Evolutionary conservation across 768 basidiomycete species (phyloP), one percentile per base, ranked within the genome.

Genomic region (Leucocoprinus birnbaumii): DNA sequence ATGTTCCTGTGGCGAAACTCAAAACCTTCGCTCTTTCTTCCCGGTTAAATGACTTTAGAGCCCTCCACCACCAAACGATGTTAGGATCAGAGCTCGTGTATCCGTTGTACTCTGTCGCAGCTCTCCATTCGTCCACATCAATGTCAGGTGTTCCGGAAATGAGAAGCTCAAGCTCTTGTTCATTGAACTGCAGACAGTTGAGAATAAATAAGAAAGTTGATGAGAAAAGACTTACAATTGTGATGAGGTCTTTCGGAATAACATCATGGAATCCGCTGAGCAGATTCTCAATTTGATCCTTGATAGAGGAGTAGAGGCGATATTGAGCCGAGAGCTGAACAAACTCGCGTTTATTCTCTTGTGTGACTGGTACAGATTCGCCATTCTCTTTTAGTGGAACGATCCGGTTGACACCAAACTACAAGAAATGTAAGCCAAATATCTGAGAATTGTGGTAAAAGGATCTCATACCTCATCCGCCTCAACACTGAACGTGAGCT

Each of bases 41-140:
- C 31, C 96, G 89, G 61, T 90, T 93, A 75, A 98, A 98, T 8
- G 94, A 96, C 71, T 98, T 94, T 41, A 99, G 81, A 1, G 96
- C 96, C 60, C 97, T 83, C 97, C 97, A 99, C 89, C 94, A 98
- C 95, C 95, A 99, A 25, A 91, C 87, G 57, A 98, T 94, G 64
- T 96, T 94, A 5, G 96, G 92, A 68, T 99, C 95, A 2, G 89
- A 90, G 63, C 88, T 82, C 5, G 80, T 83, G 68, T 92, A 94
- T 45, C 91, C 90, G 59, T 87, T 91, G 72, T 94, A 93, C 65
- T 94, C 93, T 2, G 91, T 94, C 11, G 91, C 91, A 14, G 89
- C 86, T 51, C 91, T 84, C 93, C 94, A 95, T 70, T 98, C 97
- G 67, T 99, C 97, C 1, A 98, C 93, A 62, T 98, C 95, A 59